Evolutionary conservation across 768 basidiomycete genomes (phyloP).

Genomic region (Boletus sensibilis): DNA sequence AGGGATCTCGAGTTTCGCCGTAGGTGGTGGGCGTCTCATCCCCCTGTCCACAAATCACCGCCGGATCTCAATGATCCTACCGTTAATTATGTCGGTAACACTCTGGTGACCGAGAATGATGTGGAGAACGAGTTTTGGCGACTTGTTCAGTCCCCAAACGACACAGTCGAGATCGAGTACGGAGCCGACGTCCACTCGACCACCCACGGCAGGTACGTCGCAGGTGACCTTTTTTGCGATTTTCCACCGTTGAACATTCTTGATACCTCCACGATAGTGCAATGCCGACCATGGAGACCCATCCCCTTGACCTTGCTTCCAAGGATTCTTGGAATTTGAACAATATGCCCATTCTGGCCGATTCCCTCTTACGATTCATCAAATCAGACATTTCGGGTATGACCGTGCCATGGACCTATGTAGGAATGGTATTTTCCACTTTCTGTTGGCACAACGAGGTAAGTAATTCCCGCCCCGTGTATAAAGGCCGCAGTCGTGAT

Average conservation of each 20-base stretch:
- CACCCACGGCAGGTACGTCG: slow-evolving; percentile 86
- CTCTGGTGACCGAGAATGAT: slow-evolving; percentile 81
- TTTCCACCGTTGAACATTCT: slow-evolving; percentile 31
- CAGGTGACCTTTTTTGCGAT: slow-evolving; percentile 8
- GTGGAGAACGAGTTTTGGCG: slow-evolving; percentile 97
- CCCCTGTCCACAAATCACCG: slow-evolving; percentile 40
- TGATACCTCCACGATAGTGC: slow-evolving; percentile 50
- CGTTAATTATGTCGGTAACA: slow-evolving; percentile 55
- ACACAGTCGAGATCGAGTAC: slow-evolving; percentile 97
- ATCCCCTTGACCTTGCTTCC: slow-evolving; percentile 83
- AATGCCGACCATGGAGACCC: slow-evolving; percentile 93
- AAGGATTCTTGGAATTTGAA: slow-evolving; percentile 97
- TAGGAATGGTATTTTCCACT: slow-evolving; percentile 98
- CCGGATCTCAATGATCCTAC: slow-evolving; percentile 48
- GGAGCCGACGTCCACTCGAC: slow-evolving; percentile 99
- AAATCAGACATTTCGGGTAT: slow-evolving; percentile 99
- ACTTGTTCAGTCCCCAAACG: slow-evolving; percentile 81
- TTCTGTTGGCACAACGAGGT: slow-evolving; percentile 99
- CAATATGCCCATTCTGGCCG: slow-evolving; percentile 90
- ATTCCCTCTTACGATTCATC: slow-evolving; percentile 94
- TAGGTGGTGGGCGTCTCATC: slow-evolving; percentile 84
- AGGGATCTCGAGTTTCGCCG: slow-evolving; percentile 87
- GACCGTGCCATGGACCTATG: slow-evolving; percentile 99
- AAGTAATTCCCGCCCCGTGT: slow-evolving; percentile 24
- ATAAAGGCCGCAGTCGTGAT: slow-evolving; percentile 23